These are phyloP conservation scores for Cutaneotrichosporon cyanovorans DNA, from an alignment of 1,284 basidiomycete genomes.

Conservation along the genomic window DNA sequence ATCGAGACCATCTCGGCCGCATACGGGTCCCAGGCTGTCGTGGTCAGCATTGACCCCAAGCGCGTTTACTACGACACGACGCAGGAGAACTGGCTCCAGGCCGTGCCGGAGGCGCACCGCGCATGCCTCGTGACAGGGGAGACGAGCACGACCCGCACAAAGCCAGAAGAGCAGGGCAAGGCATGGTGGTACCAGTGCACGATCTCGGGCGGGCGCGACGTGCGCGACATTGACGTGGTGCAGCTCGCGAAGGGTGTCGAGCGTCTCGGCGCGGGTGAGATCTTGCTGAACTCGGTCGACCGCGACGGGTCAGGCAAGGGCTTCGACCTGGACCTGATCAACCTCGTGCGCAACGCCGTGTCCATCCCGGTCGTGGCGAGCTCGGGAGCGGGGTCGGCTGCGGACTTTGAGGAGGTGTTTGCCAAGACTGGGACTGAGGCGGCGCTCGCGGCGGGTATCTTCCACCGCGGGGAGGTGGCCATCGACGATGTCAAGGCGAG, in stretches of 20 bases:
- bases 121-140: constrained; percentile 43
- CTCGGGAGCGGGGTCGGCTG: constrained; percentile 75
- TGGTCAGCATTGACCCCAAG: constrained; percentile 93
- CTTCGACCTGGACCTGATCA: constrained; percentile 80
- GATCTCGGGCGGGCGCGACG: constrained; percentile 83
- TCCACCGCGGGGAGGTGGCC: constrained; percentile 81
- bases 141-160: constrained; percentile 48
- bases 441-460: constrained; percentile 93
- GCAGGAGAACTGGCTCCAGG: constrained; percentile 56
- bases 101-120: constrained; percentile 52
- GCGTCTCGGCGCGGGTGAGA: constrained; percentile 85
- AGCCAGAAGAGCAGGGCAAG: constrained; percentile 58
- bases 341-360: constrained; percentile 66
- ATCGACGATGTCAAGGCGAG: constrained; percentile 60
- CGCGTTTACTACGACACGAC: constrained; percentile 70
- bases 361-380: constrained; percentile 89
- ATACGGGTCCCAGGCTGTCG: constrained; percentile 96
- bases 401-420: constrained; percentile 86
- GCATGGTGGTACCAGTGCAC: constrained; percentile 99
- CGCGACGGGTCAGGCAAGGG: constrained; percentile 88
- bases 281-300: constrained; percentile 94
- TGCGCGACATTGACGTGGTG: constrained; percentile 81
- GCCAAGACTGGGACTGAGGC: constrained; percentile 73
- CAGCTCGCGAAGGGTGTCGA: constrained; percentile 87
- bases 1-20: constrained; percentile 87